Evolutionary conservation across 148 eudicot genomes (phyloP).

Genomic region (Euryodendron excelsum): DNA sequence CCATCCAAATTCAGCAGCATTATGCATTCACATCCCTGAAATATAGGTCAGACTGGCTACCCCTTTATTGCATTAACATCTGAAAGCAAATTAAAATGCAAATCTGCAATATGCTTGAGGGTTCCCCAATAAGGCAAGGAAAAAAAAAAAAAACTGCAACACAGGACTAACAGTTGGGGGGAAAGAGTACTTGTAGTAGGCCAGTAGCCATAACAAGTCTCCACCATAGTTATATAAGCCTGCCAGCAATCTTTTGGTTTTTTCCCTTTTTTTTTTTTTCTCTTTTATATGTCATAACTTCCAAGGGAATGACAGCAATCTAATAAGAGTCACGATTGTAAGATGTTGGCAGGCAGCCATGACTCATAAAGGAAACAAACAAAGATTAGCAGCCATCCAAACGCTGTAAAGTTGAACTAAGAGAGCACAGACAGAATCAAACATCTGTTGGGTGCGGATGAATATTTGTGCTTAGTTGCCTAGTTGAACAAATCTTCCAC

Average conservation of each 20-base stretch:
- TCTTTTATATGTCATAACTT: no score
- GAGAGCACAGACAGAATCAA: neutral
- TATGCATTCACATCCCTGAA: neutral
- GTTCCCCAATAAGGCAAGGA: neutral
- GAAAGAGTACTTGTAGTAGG: neutral
- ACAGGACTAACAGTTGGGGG: neutral
- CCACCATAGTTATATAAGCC: no score
- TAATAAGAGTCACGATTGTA: neutral
- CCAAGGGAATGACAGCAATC: no score
- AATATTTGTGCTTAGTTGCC: no score
- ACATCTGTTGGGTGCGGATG: neutral
- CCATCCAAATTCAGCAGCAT: neutral
- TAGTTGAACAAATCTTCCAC: no score
- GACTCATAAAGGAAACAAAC: neutral
- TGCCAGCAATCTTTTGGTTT: no score
- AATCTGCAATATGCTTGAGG: neutral
- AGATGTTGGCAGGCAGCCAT: neutral
- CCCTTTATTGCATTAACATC: neutral
- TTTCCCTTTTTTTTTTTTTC: no score
- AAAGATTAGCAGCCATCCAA: neutral
- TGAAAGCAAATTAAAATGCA: neutral
- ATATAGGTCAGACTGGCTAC: neutral
- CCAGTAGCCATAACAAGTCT: no score
- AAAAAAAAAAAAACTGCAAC: neutral
- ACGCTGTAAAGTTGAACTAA: neutral